phyloP scores from a whole-genome alignment of 2,329 filamentous ascomycete genomes.

The Neofusicoccum sp. region DNA sequence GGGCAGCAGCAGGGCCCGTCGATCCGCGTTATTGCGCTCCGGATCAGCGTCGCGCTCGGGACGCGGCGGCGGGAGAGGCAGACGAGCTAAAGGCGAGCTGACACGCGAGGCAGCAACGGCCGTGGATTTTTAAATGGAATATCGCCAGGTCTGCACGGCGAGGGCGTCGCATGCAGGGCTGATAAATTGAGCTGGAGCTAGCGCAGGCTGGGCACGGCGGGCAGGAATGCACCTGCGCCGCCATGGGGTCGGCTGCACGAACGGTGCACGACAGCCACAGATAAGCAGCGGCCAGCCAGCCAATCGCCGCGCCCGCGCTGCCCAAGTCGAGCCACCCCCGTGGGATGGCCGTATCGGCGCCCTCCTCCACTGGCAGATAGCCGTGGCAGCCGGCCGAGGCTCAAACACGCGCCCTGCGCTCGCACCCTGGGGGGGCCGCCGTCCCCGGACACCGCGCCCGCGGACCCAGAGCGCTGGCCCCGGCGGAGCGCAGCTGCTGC shows the following conservation, averaged over 20 bases:
- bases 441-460: neutral
- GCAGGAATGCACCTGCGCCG: no score
- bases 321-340: constrained; percentile 30
- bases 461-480: neutral
- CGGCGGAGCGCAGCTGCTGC: neutral
- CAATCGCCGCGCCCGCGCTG: constrained; percentile 6
- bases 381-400: neutral
- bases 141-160: neutral
- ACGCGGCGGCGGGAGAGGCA: constrained; percentile 7
- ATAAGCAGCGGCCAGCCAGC: constrained; percentile 3
- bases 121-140: constrained; percentile 6
- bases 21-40: constrained; percentile 14
- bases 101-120: constrained; percentile 19
- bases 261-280: constrained; percentile 16
- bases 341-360: constrained; percentile 29
- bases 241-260: neutral
- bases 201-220: neutral
- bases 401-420: neutral
- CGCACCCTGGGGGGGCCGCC: no score
- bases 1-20: neutral
- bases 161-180: neutral
- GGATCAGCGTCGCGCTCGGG: constrained; percentile 3
- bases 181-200: constrained; percentile 4
- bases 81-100: constrained; percentile 1
- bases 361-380: neutral